Percentiles rank a stretch among this genome's conserved stretches.
Conservation (phyloP, 257 asterid genomes). For the Perilla frutescens region DNA sequence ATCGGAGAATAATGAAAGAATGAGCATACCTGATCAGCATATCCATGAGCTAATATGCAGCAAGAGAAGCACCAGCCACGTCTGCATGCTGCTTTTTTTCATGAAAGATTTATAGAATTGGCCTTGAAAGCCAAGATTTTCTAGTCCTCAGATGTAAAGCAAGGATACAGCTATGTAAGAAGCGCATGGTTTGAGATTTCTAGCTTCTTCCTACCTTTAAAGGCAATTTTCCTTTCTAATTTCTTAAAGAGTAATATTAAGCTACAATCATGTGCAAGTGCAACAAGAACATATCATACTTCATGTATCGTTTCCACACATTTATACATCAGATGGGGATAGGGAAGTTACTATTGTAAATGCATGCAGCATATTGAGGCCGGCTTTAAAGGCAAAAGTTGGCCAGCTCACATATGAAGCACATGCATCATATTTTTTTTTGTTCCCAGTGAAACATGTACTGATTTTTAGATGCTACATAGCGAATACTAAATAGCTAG, state of each 20-base stretch:
- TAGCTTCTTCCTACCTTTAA: conserved; percentile 18
- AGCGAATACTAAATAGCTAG: conserved; percentile 30
- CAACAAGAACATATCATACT: conserved; percentile 27
- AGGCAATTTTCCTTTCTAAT: conserved; percentile 2
- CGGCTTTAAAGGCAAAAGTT: conserved; percentile 8
- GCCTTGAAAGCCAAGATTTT: conserved; percentile 5
- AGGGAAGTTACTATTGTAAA: background rate
- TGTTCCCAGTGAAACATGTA: conserved; percentile 29
- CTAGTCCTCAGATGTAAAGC: conserved; percentile 9
- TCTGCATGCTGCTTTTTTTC: conserved; percentile 23
- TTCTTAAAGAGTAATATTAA: background rate
- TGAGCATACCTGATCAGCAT: conserved; percentile 19
- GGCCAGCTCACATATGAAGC: conserved; percentile 20
- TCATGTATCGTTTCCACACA: conserved; percentile 33
- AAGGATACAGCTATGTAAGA: conserved; percentile 26
- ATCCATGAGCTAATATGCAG: conserved; percentile 18
- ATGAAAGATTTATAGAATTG: conserved; percentile 16
- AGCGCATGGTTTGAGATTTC: conserved; percentile 23
- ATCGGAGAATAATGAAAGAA: background rate
- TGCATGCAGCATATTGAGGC: conserved; percentile 25
- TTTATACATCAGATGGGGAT: conserved; percentile 33
- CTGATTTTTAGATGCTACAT: conserved; percentile 26
- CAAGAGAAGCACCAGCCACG: conserved; percentile 1
- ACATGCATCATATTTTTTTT: conserved; percentile 4
- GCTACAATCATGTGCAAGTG: conserved; percentile 1